phyloP scores from a whole-genome alignment of 306 rosid genomes.

The Citrullus colocynthis region DNA sequence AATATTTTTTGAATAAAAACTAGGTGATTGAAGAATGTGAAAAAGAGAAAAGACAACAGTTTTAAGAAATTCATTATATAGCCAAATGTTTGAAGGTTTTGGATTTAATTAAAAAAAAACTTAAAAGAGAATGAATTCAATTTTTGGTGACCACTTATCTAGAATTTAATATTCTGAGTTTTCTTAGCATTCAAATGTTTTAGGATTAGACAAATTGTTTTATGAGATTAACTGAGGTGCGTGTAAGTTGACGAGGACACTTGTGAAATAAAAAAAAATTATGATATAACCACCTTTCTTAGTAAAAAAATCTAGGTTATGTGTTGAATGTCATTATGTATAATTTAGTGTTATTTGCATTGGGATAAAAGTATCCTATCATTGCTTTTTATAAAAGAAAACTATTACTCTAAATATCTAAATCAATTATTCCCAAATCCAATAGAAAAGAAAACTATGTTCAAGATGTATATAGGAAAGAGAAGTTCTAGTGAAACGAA shows the following conservation, averaged over 20 bases:
- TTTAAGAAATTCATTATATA: too few relatives aligned
- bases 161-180: too few relatives aligned
- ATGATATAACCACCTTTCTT: background rate
- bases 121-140: too few relatives aligned
- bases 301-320: background rate
- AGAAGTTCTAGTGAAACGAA: background rate
- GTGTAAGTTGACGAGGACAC: too few relatives aligned
- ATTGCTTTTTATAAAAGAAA: background rate
- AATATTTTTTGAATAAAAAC: background rate
- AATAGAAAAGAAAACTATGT: background rate
- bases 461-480: too few relatives aligned
- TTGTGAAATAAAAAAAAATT: too few relatives aligned
- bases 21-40: background rate
- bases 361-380: background rate
- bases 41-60: background rate
- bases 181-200: too few relatives aligned
- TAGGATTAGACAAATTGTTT: too few relatives aligned
- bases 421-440: background rate
- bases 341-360: background rate
- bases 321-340: background rate
- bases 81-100: too few relatives aligned
- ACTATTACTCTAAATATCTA: background rate
- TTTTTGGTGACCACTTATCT: too few relatives aligned
- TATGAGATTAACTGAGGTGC: too few relatives aligned
- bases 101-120: too few relatives aligned